Base-by-base conservation (phyloP, 805 yeast species). In the Komagataella mondaviorum region DNA sequence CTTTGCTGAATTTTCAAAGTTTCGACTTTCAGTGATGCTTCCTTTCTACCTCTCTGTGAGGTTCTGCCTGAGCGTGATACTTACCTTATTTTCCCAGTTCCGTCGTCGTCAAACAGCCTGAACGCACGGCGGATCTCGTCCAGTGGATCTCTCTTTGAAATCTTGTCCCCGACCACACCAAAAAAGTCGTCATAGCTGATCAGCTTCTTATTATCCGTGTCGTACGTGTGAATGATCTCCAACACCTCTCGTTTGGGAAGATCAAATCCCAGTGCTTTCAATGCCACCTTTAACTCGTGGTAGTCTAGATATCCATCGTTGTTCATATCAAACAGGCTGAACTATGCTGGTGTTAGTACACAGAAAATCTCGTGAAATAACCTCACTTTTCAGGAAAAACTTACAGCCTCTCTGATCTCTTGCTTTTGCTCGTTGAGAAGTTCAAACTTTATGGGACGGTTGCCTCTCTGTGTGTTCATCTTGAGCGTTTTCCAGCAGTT, bases 101-200 rank as follows among this genome's bases (percentile, higher is more conserved):
- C 75, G 59, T 88, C 96, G 54, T 85, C 90, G 59, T 90, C 97
- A 67, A 90, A 90, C 30, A 90, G 71, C 59, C 78, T 80, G 70
- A 93, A 93, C 0, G 99, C 98, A 49, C 97, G 72, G 54, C 80
- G 77, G 17, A 93, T 85, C 63, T 93, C 99, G 48, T 91, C 98
- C 53, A 86, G 64, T 4, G 99, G 99, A 63, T 93, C 97, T 60
- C 98, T 74, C 51, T 85, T 82, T 14, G 85, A 69, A n/a, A 93
- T 85, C 67, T 78, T 82, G 52, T 81, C 85, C 1, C 95, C 90
- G 68, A 88, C 82, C 51, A 81, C 83, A 57, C 79, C 77, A 63
- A 78, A 84, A 65, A 91, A 91, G 59, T 85, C 90, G 49, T 87
- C 95, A 60, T 83, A 87, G 44, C 81, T 77, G 60, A 91, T 84